Evolutionary conservation across 139 green algal species (phyloP), one percentile per base, ranked within the genome.

Genomic region (Mesotaenium endlicherianum): DNA sequence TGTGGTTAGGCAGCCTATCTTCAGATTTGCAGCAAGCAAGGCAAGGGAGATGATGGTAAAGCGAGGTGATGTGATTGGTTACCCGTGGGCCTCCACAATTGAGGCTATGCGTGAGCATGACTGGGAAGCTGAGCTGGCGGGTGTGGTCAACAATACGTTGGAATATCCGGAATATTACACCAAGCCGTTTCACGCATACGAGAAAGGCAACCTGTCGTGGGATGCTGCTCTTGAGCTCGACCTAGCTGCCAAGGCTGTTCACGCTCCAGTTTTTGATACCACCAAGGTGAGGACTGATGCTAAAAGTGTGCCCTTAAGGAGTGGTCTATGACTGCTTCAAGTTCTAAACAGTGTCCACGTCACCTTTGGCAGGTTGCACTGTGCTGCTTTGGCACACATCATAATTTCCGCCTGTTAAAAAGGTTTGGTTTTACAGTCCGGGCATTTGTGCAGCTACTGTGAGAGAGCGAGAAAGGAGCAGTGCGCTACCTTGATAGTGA

Each of bases 21-120:
- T 84, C 47, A 77, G 39, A 30, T 84, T 84, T 40, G 77, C 77
- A 8, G 77, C 77, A 8, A 34, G 77, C 31, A 84, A 84, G 57
- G 91, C 83, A 36, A 44, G 79, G 1, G 39, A 75, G 38, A 95
- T 90, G 89, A 96, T 97, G 67, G 75, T 93, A 3, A 78, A 95
- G 42, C 87, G 93, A 2, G 91, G 90, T 0, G 75, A 92, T 40
- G 42, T 40, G 14, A 91, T 97, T n/a, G 94, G 94, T 2, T 20
- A 93, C 34, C 91, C 96, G 70, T 94, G 93, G 87, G 70, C 82
- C 2, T 81, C 58, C 38, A 86, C 90, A 47, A 86, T 96, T 69
- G 43, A 31, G 31, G 78, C 91, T 17, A 69, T 95, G n/a, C 58
- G 89, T 42, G 44, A 71, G 55, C 87, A 91, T 70, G 88, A 94